Evolutionary conservation across 2,329 filamentous ascomycete species (phyloP).

Genomic region (Trichoderma afroharzianum): DNA sequence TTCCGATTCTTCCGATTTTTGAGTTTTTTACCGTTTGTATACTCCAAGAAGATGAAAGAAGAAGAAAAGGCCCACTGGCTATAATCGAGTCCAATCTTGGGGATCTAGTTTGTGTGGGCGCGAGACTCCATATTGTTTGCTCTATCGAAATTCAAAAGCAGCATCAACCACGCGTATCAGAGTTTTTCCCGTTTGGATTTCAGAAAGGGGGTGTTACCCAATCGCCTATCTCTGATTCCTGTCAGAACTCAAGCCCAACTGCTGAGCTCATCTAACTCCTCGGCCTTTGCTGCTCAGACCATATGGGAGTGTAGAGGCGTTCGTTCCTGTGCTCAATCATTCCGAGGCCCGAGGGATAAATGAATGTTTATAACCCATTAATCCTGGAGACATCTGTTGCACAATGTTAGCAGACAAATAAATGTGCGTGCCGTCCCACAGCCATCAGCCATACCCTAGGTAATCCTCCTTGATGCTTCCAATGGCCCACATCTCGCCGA

Average conservation of each 20-base stretch:
- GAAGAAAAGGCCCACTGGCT: not conserved
- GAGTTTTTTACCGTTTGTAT: not conserved
- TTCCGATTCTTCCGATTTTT: not conserved
- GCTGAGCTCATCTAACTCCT: not conserved
- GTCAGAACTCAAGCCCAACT: not conserved
- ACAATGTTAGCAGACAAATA: conserved; percentile 23
- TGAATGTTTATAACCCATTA: conserved; percentile 16
- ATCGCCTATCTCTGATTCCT: not conserved
- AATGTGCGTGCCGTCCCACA: conserved; percentile 17
- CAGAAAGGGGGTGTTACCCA: not conserved
- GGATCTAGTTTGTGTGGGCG: not conserved
- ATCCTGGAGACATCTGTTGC: conserved; percentile 22
- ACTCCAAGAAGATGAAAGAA: not conserved
- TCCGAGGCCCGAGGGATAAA: not conserved
- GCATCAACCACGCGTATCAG: not conserved
- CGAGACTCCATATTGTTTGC: not conserved
- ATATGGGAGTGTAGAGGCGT: not conserved
- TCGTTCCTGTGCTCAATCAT: not conserved
- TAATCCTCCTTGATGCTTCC: conserved; percentile 91
- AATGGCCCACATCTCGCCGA: conserved; percentile 94
- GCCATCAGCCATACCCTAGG: conserved; percentile 50
- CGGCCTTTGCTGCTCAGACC: no score
- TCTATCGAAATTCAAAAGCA: conserved; percentile 2
- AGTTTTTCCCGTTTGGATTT: not conserved
- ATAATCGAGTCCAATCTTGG: not conserved